phyloP scores from a whole-genome alignment of 2,329 filamentous ascomycete species.

The Aureobasidium musti region DNA sequence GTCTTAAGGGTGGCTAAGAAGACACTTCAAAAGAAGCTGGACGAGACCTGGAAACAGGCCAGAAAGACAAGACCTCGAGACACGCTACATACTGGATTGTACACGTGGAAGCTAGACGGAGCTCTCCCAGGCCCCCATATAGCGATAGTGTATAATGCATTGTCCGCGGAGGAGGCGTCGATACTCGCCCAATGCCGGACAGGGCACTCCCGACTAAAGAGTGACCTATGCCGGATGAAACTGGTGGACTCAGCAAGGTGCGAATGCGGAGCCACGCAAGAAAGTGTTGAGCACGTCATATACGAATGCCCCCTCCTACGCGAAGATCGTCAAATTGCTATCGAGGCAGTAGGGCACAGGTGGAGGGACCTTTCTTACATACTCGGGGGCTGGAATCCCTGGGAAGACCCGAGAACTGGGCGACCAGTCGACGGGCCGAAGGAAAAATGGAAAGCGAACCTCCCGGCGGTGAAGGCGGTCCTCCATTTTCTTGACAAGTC shows the following conservation, averaged over 20 bases:
- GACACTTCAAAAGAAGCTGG: neutral
- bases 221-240: neutral
- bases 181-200: neutral
- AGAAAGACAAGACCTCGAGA: neutral
- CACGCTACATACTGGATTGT: neutral
- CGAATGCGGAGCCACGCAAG: neutral
- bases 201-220: neutral
- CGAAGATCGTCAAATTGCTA: constrained; percentile 2
- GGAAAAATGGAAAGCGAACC: constrained; percentile 4
- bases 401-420: constrained; percentile 4
- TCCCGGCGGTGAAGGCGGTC: neutral
- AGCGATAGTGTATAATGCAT: neutral
- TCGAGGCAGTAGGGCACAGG: constrained; percentile 1
- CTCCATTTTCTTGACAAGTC: constrained; percentile 5
- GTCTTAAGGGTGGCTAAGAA: neutral
- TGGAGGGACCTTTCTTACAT: constrained; percentile 16
- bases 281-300: neutral
- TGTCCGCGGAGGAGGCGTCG: neutral
- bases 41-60: neutral
- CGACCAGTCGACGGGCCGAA: constrained; percentile 7
- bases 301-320: neutral
- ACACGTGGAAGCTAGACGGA: neutral
- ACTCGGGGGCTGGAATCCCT: constrained; percentile 7
- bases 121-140: neutral
- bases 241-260: neutral